Conservation (phyloP, 2,329 filamentous ascomycete species). For the Pseudohalonectria lignicola region DNA sequence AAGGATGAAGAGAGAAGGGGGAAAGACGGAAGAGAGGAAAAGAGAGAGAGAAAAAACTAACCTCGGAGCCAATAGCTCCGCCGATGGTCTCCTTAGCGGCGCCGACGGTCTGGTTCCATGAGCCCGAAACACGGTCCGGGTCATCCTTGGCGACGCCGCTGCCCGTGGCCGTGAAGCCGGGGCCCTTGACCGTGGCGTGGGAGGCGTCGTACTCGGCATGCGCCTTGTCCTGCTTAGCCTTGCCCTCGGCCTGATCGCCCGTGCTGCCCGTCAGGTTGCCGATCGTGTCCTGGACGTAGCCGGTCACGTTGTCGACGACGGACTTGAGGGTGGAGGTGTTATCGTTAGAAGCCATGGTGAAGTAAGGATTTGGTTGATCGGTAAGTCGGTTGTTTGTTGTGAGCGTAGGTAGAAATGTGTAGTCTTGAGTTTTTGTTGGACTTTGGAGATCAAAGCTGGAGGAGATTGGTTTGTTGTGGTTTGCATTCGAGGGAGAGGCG, state of each 20-base stretch:
- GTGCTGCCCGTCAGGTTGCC: conserved; percentile 64
- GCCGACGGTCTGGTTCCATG: conserved; percentile 85
- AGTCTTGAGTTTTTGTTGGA: background rate
- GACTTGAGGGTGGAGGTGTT: conserved; percentile 69
- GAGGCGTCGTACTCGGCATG: conserved; percentile 61
- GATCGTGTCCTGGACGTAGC: conserved; percentile 59
- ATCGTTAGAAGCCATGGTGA: conserved; percentile 28
- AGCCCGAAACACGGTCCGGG: conserved; percentile 58
- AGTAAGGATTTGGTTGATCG: conserved; percentile 8
- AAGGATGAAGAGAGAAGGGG: background rate
- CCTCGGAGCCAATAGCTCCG: conserved; percentile 62
- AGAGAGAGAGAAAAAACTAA: conserved; percentile 15
- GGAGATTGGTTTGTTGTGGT: background rate
- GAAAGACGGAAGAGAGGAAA: background rate
- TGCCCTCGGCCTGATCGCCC: conserved; percentile 53
- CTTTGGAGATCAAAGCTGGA: too few species aligned
- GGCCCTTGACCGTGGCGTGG: conserved; percentile 64
- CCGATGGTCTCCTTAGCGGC: conserved; percentile 75
- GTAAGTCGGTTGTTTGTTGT: conserved; percentile 5
- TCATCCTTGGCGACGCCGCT: conserved; percentile 63
- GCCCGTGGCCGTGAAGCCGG: conserved; percentile 57
- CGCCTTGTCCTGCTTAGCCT: conserved; percentile 54
- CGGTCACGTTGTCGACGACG: conserved; percentile 61
- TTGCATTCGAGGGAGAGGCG: background rate
- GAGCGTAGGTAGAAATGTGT: background rate